Conservation (phyloP, 1,139 yeast genomes). For the Debaryomyces sp. region DNA sequence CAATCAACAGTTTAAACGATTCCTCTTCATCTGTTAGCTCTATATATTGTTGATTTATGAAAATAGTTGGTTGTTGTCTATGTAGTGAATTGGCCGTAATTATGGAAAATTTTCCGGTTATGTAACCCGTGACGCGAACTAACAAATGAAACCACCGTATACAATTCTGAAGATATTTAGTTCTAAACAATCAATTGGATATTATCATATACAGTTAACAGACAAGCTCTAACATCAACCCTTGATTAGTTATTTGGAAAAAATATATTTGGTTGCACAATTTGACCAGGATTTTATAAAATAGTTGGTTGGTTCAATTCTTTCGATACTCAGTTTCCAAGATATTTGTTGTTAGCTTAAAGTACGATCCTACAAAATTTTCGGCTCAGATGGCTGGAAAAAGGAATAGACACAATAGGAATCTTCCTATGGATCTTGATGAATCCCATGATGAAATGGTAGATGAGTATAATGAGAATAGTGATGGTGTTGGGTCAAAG, state of each 20-base stretch:
- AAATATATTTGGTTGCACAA: not conserved
- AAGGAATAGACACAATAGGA: constrained; percentile 15
- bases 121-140: constrained; percentile 1
- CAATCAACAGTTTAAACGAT: not conserved
- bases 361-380: constrained; percentile 10
- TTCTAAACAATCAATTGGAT: not conserved
- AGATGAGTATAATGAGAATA: constrained; percentile 10
- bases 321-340: constrained; percentile 2
- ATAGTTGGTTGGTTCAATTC: not conserved
- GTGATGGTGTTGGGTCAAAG: constrained; percentile 11
- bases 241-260: not conserved
- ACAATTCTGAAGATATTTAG: not conserved
- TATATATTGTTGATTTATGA: not conserved
- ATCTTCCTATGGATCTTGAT: constrained; percentile 6
- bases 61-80: not conserved
- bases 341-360: constrained; percentile 3
- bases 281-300: not conserved
- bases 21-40: not conserved
- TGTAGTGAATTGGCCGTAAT: not conserved
- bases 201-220: not conserved
- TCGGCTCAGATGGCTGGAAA: constrained; percentile 8
- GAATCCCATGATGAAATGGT: constrained; percentile 1
- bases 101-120: constrained; percentile 6
- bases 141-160: constrained; percentile 2
- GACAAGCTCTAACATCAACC: not conserved